Conservation (phyloP, 192 early-diverging fungal genomes). For the Coemansia sp. region DNA sequence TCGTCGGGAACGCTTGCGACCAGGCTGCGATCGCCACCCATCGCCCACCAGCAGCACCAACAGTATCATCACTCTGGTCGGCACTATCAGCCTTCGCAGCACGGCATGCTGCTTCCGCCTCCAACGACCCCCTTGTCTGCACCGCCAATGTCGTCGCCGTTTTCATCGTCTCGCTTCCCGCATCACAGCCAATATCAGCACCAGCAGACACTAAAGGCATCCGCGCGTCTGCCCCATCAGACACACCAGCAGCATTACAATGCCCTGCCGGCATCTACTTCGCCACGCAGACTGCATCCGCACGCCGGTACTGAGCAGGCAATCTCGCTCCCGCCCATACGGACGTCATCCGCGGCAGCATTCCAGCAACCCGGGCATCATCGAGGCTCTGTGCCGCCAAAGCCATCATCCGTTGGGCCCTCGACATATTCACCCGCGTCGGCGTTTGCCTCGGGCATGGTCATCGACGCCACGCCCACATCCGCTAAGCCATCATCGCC, state of each 20-base stretch:
- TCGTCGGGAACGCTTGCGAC: constrained; percentile 20
- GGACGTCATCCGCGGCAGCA: constrained; percentile 8
- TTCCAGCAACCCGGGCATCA: not conserved
- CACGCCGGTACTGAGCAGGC: constrained; percentile 1
- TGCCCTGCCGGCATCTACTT: not conserved
- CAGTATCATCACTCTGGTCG: not conserved
- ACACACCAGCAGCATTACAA: constrained; percentile 10
- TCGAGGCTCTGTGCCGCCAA: constrained; percentile 6
- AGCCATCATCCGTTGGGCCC: not conserved
- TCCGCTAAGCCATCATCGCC: constrained; percentile 12
- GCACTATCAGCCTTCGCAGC: not conserved
- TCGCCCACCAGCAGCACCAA: constrained; percentile 1
- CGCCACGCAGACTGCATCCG: constrained; percentile 5
- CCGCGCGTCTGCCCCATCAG: constrained; percentile 8
- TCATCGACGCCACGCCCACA: constrained; percentile 10
- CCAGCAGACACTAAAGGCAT: not conserved
- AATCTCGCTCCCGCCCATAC: constrained; percentile 10
- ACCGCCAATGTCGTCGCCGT: constrained; percentile 12
- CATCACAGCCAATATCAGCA: constrained; percentile 6
- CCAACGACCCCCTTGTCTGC: constrained; percentile 27
- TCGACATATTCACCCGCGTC: constrained; percentile 3
- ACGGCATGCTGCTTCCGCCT: constrained; percentile 10
- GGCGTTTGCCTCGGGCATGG: not conserved
- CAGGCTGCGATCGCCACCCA: constrained; percentile 3
- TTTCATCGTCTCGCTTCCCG: constrained; percentile 13